Conservation (phyloP, 2,329 filamentous ascomycete genomes). For the Colletotrichum godetiae region DNA sequence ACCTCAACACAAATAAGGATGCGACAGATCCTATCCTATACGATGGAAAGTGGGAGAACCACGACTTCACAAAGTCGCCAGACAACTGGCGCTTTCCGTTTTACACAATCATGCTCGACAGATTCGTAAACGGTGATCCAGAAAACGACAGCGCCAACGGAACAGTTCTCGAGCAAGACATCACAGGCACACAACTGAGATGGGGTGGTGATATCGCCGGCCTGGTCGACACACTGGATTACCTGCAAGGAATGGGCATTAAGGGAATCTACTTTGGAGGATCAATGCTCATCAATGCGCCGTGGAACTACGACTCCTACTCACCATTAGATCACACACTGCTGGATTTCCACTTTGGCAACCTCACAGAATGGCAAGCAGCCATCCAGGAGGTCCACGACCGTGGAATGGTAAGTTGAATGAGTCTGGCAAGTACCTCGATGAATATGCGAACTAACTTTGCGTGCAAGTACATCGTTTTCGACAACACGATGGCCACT, state of each 20-base stretch:
- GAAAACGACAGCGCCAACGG: conserved; percentile 72
- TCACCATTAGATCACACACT: conserved; percentile 69
- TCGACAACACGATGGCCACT: conserved; percentile 75
- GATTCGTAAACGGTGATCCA: conserved; percentile 74
- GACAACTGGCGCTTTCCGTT: conserved; percentile 74
- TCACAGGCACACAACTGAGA: conserved; percentile 70
- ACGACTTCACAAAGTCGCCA: conserved; percentile 65
- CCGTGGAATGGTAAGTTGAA: conserved; percentile 64
- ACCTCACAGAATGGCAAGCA: conserved; percentile 66
- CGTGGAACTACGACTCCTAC: conserved; percentile 73
- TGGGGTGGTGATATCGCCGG: conserved; percentile 72
- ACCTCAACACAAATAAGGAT: conserved; percentile 69
- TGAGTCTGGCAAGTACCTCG: conserved; percentile 38
- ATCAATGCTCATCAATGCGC: conserved; percentile 71
- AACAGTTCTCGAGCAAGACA: conserved; percentile 70
- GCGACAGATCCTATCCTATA: conserved; percentile 68
- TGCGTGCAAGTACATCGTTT: conserved; percentile 72
- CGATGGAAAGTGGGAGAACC: conserved; percentile 63
- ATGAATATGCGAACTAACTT: conserved; percentile 63
- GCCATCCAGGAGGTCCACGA: conserved; percentile 69
- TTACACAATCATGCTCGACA: conserved; percentile 73
- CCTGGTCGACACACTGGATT: conserved; percentile 71
- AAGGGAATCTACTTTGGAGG: conserved; percentile 73
- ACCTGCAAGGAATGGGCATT: conserved; percentile 73
- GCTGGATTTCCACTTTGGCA: conserved; percentile 72